Evolutionary conservation across 352 stramenopile species (phyloP), one percentile per base, ranked within the genome.

Genomic region (Phytopythium kandeliae): DNA sequence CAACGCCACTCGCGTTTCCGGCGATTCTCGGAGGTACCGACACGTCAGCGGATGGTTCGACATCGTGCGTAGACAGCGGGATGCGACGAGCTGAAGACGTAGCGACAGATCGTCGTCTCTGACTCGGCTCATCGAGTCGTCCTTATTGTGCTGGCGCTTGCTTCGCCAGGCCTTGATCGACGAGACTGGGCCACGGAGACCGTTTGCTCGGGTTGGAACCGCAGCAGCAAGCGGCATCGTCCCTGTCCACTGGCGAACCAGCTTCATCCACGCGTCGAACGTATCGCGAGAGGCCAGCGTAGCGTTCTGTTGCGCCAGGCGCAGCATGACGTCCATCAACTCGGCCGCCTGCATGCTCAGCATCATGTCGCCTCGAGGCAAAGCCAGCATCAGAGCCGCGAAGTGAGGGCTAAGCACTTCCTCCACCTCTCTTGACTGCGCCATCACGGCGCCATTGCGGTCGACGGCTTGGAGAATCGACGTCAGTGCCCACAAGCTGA

Each of bases 191-290:
- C 28, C 26, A 2, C 38, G 38, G 38, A 44, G 19, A 44, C 19
- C 4, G 6, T 28, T 16, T 6, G 19, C 3, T 11, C 38, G 21
- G 4, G 10, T n/a, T 3, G 4, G 1, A n/a, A 11, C 17, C 38
- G 38, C 9, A n/a, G 3, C 37, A 43, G 38, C 2, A n/a, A 7
- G 38, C 3, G 38, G 21, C 4, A 15, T 10, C 16, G 35, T 22
- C 3, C 21, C 21, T 28, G 38, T 28, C 75, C 80, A 87, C 24
- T 61, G 65, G 1, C 56, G 55, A 45, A 91, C 67, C 41, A 78
- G 69, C 38, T 84, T 63, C 69, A 89, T 76, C 77, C 77, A 91
- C 11, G 71, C 54, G 41, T 82, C 69, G 47, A 86, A 85, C 3
- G 72, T 69, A 5, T 74, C 63, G 31, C 43, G 62, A 30, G 67